Conservation (phyloP, 805 yeast genomes). For the Candida tallmaniae region DNA sequence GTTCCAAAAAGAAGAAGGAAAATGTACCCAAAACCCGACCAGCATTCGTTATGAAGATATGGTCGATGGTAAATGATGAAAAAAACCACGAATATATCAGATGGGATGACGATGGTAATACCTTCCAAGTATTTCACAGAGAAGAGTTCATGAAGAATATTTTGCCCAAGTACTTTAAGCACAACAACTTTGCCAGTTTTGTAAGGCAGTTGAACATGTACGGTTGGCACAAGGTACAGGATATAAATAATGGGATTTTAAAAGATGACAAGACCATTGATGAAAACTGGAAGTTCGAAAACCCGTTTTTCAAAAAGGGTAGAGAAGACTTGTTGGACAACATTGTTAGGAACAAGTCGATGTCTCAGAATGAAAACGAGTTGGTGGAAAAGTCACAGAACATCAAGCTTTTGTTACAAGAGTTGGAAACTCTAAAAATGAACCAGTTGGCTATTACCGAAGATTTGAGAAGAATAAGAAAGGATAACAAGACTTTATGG, state of each 20-base stretch:
- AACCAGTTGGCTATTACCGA: slow-evolving; percentile 80
- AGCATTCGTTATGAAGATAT: slow-evolving; percentile 87
- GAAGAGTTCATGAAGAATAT: slow-evolving; percentile 81
- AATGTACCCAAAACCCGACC: slow-evolving; percentile 59
- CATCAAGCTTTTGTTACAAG: slow-evolving; percentile 53
- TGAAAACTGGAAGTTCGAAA: slow-evolving; percentile 85
- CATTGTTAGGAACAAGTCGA: slow-evolving; percentile 70
- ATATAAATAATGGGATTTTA: slow-evolving; percentile 71
- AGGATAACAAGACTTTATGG: slow-evolving; percentile 90
- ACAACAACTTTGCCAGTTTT: slow-evolving; percentile 89
- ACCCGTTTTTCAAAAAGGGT: slow-evolving; percentile 71
- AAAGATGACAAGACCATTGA: slow-evolving; percentile 47
- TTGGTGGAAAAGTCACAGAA: slow-evolving; percentile 31
- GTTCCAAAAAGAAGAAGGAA: slow-evolving; percentile 27
- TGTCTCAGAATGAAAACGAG: slow-evolving; percentile 16
- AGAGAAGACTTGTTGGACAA: slow-evolving; percentile 81
- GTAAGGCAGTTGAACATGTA: slow-evolving; percentile 97
- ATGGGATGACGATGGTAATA: slow-evolving; percentile 83
- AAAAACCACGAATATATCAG: slow-evolving; percentile 63
- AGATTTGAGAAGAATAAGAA: slow-evolving; percentile 75
- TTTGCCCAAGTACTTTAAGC: slow-evolving; percentile 90
- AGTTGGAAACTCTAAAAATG: slow-evolving; percentile 68
- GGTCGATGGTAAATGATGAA: slow-evolving; percentile 93
- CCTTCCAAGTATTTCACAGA: slow-evolving; percentile 79
- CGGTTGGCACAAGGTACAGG: slow-evolving; percentile 99